These are phyloP conservation scores for Ilex asprella DNA, from an alignment of 257 asterid species.

Conservation along the genomic window DNA sequence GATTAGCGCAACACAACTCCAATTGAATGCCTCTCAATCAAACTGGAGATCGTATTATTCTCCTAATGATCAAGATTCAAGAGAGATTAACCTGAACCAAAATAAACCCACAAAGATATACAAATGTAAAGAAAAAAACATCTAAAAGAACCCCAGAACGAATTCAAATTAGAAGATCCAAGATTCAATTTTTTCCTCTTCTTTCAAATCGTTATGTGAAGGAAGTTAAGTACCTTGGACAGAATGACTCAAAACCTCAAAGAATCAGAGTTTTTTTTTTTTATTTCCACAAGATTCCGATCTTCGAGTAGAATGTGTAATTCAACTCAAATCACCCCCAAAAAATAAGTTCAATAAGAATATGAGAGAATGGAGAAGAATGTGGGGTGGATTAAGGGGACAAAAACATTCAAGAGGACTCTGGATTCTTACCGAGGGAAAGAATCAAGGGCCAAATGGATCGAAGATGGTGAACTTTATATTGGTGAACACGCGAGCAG, in stretches of 20 bases:
- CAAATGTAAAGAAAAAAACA: too few relatives aligned
- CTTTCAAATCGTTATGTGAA: too few relatives aligned
- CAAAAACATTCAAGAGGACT: conserved; percentile 8
- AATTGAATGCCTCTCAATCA: too few relatives aligned
- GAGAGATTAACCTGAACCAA: conserved; percentile 2
- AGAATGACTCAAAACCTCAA: conserved; percentile 2
- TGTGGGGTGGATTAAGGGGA: not conserved
- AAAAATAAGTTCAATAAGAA: not conserved
- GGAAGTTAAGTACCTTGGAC: not conserved
- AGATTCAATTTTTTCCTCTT: too few relatives aligned
- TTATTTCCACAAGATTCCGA: not conserved
- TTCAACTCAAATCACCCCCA: not conserved
- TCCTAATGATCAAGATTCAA: not conserved
- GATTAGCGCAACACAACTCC: too few relatives aligned
- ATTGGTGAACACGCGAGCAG: not conserved
- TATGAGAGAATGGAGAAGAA: conserved; percentile 3
- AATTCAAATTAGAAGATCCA: too few relatives aligned
- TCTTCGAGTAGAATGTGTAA: not conserved
- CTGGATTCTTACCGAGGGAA: conserved; percentile 30
- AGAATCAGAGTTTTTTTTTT: conserved; percentile 4
- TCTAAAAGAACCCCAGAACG: too few relatives aligned
- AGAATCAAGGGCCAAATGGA: conserved; percentile 43
- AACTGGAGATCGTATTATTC: too few relatives aligned
- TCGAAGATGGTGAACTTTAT: conserved; percentile 18
- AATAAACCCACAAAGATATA: not conserved